Conservation (phyloP, 2,329 filamentous ascomycete genomes). For the Exophiala bonariae region DNA sequence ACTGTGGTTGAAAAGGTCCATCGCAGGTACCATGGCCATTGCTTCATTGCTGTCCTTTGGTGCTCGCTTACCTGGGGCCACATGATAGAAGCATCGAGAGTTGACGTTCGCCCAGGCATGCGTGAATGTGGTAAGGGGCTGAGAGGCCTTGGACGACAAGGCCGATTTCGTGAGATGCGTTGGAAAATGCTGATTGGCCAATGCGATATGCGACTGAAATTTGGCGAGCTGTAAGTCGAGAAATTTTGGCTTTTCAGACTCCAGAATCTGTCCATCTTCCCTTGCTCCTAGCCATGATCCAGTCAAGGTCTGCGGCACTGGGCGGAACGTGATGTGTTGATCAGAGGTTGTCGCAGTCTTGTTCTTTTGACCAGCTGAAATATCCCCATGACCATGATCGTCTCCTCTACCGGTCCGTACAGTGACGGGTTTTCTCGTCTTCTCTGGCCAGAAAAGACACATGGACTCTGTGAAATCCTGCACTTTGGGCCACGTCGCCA, state of each 20-base stretch:
- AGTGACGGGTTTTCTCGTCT: background rate
- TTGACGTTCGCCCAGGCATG: constrained; percentile 22
- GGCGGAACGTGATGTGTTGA: background rate
- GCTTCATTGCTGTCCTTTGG: constrained; percentile 21
- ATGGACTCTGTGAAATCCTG: constrained; percentile 16
- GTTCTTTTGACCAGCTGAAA: too few relatives aligned
- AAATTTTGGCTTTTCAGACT: background rate
- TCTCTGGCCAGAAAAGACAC: constrained; percentile 16
- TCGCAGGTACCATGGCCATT: constrained; percentile 24
- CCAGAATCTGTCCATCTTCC: too few relatives aligned
- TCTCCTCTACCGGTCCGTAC: background rate
- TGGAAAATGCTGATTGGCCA: background rate
- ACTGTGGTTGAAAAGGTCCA: constrained; percentile 27
- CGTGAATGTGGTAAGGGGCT: constrained; percentile 8
- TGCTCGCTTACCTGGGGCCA: constrained; percentile 4
- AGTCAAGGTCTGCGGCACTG: constrained; percentile 10
- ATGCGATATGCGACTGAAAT: constrained; percentile 3
- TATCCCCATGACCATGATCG: background rate
- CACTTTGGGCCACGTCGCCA: constrained; percentile 22
- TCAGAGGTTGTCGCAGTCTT: background rate
- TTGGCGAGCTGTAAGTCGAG: constrained; percentile 6
- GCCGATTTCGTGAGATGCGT: background rate
- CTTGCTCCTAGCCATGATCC: background rate
- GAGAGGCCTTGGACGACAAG: background rate
- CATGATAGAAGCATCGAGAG: constrained; percentile 23